Conservation (phyloP, 441 rosid genomes). For the Brassica hybrid region DNA sequence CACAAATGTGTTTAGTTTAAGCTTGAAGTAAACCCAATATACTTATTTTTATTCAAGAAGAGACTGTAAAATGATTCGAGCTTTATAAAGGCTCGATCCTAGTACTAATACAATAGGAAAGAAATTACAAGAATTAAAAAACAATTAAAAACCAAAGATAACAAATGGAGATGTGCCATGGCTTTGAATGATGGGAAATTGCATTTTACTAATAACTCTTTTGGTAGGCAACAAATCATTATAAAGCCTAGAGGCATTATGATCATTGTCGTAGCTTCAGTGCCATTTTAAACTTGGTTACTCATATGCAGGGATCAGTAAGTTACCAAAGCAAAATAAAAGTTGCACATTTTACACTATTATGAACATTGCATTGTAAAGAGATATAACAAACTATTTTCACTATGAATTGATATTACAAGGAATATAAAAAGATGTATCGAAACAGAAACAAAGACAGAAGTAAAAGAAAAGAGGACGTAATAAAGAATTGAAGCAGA, state of each 20-base stretch:
- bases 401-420: slow-evolving; percentile 11
- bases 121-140: not conserved
- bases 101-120: not conserved
- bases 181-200: not conserved
- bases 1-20: not conserved
- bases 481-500: slow-evolving; percentile 31
- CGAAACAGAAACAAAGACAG: not conserved
- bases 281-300: not conserved
- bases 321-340: not conserved
- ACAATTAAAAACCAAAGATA: not conserved
- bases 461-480: slow-evolving; percentile 2
- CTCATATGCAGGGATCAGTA: not conserved
- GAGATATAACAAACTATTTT: slow-evolving; percentile 7
- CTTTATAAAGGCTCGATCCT: not conserved
- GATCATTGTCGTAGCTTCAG: not conserved
- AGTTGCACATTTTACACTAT: not conserved
- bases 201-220: not conserved
- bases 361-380: not conserved
- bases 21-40: not conserved
- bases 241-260: not conserved
- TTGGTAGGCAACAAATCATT: not conserved
- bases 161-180: not conserved
- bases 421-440: not conserved
- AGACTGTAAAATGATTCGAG: not conserved
- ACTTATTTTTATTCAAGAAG: not conserved